A percentile compares a stretch with the other conserved stretches of the same genome.
Conservation (phyloP, 192 early-diverging fungal species). For the Piromyces finnis region DNA sequence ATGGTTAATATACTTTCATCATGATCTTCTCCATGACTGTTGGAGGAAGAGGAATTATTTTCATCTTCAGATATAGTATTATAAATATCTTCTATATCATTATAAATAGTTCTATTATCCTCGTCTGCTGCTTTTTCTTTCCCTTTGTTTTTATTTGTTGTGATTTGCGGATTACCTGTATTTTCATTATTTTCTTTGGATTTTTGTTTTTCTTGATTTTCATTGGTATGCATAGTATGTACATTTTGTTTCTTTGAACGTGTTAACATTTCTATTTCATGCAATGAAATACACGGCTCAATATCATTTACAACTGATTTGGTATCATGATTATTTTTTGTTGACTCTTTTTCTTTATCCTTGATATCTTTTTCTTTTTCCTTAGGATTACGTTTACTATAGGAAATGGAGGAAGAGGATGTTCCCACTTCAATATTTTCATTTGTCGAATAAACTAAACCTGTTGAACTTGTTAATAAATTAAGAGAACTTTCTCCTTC, state of each 20-base stretch:
- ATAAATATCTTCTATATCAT: neutral
- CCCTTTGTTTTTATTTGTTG: neutral
- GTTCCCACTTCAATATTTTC: neutral
- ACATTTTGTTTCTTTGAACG: neutral
- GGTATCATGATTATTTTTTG: neutral
- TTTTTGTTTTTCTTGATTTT: neutral
- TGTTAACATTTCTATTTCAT: neutral
- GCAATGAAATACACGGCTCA: neutral
- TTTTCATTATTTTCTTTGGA: neutral
- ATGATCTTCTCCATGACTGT: neutral
- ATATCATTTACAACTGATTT: neutral
- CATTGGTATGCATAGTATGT: neutral
- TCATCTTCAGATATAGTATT: neutral
- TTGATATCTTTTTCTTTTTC: too few species aligned
- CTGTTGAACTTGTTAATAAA: neutral
- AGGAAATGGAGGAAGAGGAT: neutral
- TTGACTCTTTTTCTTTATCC: too few species aligned
- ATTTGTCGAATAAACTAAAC: neutral
- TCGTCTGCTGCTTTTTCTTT: neutral
- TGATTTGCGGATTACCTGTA: neutral
- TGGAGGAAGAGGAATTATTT: neutral
- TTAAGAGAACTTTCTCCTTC: neutral
- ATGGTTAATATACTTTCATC: neutral
- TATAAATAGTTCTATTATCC: neutral
- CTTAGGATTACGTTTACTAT: too few species aligned